Evolutionary conservation across 768 basidiomycete species (phyloP), one percentile per base, ranked within the genome.

Genomic region (Clitopilus hobsonii): DNA sequence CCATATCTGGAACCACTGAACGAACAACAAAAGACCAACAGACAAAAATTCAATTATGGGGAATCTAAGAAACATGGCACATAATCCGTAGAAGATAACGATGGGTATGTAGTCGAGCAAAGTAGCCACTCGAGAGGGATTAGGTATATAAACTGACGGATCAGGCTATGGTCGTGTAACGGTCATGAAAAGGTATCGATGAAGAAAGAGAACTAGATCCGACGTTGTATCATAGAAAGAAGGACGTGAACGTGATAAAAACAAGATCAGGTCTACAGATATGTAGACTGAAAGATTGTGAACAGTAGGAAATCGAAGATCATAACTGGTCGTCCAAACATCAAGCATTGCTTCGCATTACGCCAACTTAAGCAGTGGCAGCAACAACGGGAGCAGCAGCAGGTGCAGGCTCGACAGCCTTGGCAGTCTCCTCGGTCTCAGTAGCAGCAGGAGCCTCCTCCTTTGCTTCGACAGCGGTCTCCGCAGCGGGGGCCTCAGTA

Each of bases 311-410:
- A 45, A 45, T 45, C 41, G 18, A 45, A 45, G 16, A 45, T 45
- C 41, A 20, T 45, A 45, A 45, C 41, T 20, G 22, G 18, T 45
- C 41, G 22, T 45, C 10, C 41, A 45, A 45, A 18, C 38, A 41
- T 41, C 38, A 41, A 56, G 30, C 41, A 45, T 45, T 20, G 41
- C 41, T 18, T 45, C 22, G 18, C n/a, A 4, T 8, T 20, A 20
- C 18, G 41, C 18, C 18, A 32, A 59, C 68, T 85, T 83, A 94
- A 76, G 91, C 91, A 32, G 91, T 75, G 49, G 91, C 90, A 56
- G 88, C 84, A 56, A 93, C 88, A 56, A 85, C 83, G 51, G 88
- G 82, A 30, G 84, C 69, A 47, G 80, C 78, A 48, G 79, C 77
- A 30, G 85, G 77, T 27, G 78, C 67, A 64, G 75, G 67, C 62